phyloP scores from a whole-genome alignment of 1,139 yeast species.

The Kurtzmaniella quercitrusa region DNA sequence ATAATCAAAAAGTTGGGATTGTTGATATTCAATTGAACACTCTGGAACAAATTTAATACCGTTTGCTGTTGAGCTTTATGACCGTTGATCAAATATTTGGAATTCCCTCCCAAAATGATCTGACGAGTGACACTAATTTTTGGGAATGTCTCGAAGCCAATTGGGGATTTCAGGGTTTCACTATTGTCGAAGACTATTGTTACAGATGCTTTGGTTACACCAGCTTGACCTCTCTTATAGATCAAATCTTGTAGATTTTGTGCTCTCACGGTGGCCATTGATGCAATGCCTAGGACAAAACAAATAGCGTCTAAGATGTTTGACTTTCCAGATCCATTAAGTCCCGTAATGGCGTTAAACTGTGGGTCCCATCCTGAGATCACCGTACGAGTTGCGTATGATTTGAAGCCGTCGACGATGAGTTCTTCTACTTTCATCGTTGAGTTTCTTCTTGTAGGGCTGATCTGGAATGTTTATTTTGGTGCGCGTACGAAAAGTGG shows the following conservation, averaged over 20 bases:
- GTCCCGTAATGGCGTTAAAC: conserved; percentile 96
- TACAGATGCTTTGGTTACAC: conserved; percentile 94
- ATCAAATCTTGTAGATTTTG: conserved; percentile 89
- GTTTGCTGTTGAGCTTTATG: conserved; percentile 95
- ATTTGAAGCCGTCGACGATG: conserved; percentile 95
- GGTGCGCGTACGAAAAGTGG: background rate
- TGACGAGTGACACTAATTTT: conserved; percentile 92
- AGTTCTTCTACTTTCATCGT: conserved; percentile 90
- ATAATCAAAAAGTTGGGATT: conserved; percentile 95
- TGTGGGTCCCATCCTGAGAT: conserved; percentile 94
- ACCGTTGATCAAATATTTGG: conserved; percentile 91
- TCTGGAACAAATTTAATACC: conserved; percentile 84
- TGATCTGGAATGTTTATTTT: background rate
- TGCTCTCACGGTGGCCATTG: conserved; percentile 93
- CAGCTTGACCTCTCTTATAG: conserved; percentile 96
- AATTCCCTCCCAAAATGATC: conserved; percentile 84
- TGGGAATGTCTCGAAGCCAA: conserved; percentile 76
- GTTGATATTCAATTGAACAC: conserved; percentile 92
- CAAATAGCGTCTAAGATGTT: conserved; percentile 95
- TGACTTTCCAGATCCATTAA: conserved; percentile 96
- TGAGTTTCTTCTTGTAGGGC: background rate
- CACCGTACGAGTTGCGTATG: conserved; percentile 95
- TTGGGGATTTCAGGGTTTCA: conserved; percentile 74
- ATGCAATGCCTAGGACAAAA: conserved; percentile 94
- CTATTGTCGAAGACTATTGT: conserved; percentile 90